These are phyloP conservation scores for Xylaria multiplex DNA, from an alignment of 2,329 filamentous ascomycete species.

Conservation along the genomic window DNA sequence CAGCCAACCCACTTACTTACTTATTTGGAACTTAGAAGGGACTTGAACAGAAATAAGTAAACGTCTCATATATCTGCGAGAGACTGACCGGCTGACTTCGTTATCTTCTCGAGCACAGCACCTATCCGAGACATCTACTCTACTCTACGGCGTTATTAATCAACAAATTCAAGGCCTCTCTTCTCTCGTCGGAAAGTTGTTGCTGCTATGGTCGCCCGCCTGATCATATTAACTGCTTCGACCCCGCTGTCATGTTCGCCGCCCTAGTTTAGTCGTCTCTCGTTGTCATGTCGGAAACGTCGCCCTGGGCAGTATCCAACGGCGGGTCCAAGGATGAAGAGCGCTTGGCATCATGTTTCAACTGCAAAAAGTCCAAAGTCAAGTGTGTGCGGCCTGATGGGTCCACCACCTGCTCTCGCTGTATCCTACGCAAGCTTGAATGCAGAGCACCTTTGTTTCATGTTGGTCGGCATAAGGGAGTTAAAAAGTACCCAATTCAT, in stretches of 20 bases:
- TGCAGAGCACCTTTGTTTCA: slow-evolving; percentile 79
- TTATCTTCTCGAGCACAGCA: neutral
- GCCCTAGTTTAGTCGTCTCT: slow-evolving; percentile 27
- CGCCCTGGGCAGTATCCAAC: slow-evolving; percentile 27
- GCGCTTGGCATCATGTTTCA: slow-evolving; percentile 49
- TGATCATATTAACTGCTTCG: slow-evolving; percentile 1
- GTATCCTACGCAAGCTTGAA: slow-evolving; percentile 55
- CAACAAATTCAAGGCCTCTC: slow-evolving; percentile 5
- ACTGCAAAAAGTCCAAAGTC: slow-evolving; percentile 51
- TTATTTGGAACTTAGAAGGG: neutral
- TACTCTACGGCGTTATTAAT: neutral
- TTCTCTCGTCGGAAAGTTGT: neutral
- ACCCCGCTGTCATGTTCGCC: slow-evolving; percentile 32
- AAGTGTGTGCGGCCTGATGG: slow-evolving; percentile 49
- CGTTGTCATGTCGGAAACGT: slow-evolving; percentile 41
- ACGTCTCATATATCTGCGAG: slow-evolving; percentile 12
- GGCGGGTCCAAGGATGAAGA: slow-evolving; percentile 42
- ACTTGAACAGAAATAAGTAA: slow-evolving; percentile 3
- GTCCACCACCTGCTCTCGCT: slow-evolving; percentile 47
- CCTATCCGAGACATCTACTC: neutral
- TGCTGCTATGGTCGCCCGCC: slow-evolving; percentile 23
- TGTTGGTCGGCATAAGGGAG: slow-evolving; percentile 77
- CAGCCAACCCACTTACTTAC: no score
- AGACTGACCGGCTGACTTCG: neutral
- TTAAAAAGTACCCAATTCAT: slow-evolving; percentile 70